Evolutionary conservation across 2,329 filamentous ascomycete genomes (phyloP).

Genomic region (Botrytis cinerea): DNA sequence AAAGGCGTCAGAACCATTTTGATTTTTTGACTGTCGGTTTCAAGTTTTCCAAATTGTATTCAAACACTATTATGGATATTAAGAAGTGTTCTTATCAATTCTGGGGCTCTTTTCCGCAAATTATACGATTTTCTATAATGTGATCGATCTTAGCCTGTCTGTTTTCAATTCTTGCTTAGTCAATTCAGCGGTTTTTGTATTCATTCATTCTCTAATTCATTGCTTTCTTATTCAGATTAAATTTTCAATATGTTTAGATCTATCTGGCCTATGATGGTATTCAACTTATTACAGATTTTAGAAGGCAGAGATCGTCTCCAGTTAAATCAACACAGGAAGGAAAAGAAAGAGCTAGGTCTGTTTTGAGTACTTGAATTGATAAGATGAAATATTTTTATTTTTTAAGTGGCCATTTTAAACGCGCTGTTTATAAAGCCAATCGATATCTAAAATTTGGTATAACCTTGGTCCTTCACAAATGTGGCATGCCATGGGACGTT

Average conservation of each 20-base stretch:
- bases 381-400: neutral
- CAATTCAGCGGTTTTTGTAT: neutral
- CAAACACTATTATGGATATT: neutral
- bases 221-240: neutral
- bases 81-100: neutral
- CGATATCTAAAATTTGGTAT: conserved; percentile 33
- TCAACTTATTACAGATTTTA: neutral
- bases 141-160: neutral
- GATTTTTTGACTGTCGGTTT: neutral
- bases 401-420: neutral
- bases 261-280: neutral
- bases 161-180: neutral
- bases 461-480: conserved; percentile 34
- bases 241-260: neutral
- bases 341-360: neutral
- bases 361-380: neutral
- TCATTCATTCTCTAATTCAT: neutral
- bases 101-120: neutral
- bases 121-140: neutral
- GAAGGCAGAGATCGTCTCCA: neutral
- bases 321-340: neutral
- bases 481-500: conserved; percentile 35
- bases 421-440: neutral
- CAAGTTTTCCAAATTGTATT: neutral
- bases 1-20: conserved; percentile 12